Percentiles rank a stretch among this genome's conserved stretches.
These are phyloP conservation scores for Plasmodium knowlesi DNA, from an alignment of 169 alveolate species.

Conservation along the genomic window DNA sequence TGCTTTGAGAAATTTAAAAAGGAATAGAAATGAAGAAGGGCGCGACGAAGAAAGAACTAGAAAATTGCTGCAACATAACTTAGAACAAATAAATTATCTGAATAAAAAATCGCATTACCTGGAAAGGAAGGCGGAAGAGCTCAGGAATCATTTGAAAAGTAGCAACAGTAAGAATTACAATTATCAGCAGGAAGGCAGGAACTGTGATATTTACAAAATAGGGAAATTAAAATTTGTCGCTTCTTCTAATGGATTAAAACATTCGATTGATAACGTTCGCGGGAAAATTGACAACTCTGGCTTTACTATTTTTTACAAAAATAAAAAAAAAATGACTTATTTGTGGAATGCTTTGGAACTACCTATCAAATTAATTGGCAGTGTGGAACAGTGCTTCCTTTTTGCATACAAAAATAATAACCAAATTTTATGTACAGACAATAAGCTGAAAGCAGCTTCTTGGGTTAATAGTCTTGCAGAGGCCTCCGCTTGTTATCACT, in stretches of 20 bases:
- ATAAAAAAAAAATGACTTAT: conserved; percentile 63
- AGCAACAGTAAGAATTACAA: not conserved
- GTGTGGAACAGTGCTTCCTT: conserved; percentile 52
- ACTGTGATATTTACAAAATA: conserved; percentile 41
- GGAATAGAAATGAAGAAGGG: not conserved
- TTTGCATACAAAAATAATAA: conserved; percentile 51
- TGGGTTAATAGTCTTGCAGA: conserved; percentile 64
- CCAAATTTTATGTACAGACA: conserved; percentile 70
- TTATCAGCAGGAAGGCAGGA: conserved; percentile 1
- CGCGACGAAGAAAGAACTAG: conserved; percentile 31
- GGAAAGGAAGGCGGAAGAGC: conserved; percentile 50
- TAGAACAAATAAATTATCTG: conserved; percentile 58
- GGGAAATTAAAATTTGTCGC: conserved; percentile 66
- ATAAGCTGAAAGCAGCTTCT: conserved; percentile 27
- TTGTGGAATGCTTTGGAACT: conserved; percentile 48
- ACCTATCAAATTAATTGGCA: conserved; percentile 70
- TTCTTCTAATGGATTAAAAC: conserved; percentile 56
- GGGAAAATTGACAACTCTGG: conserved; percentile 52
- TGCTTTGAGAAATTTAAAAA: conserved; percentile 44
- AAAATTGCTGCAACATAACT: conserved; percentile 49
- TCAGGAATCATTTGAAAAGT: conserved; percentile 28
- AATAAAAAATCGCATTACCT: conserved; percentile 51
- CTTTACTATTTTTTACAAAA: conserved; percentile 55
- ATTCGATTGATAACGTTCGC: conserved; percentile 61
- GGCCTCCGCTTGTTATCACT: conserved; percentile 43